These are phyloP conservation scores for Xylariaceae sp. DNA, from an alignment of 2,329 filamentous ascomycete genomes.

Conservation along the genomic window DNA sequence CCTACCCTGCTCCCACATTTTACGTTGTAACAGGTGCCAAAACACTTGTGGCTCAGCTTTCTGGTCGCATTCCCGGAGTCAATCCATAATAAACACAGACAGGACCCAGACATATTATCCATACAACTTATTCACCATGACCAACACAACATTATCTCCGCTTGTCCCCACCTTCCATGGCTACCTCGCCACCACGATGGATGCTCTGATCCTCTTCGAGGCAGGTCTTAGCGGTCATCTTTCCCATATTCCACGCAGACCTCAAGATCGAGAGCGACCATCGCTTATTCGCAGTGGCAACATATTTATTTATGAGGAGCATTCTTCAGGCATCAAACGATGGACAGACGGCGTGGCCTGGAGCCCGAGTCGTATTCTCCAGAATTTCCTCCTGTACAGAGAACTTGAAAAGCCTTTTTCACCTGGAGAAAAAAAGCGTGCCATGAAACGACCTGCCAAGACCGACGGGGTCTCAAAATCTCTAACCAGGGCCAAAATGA, in stretches of 20 bases:
- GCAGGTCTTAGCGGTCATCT: constrained; percentile 66
- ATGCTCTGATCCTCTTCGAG: constrained; percentile 77
- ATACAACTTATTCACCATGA: constrained; percentile 23
- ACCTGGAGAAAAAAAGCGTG: constrained; percentile 78
- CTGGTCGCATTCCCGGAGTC: too few relatives aligned
- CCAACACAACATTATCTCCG: constrained; percentile 27
- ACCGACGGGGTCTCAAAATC: constrained; percentile 37
- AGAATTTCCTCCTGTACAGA: constrained; percentile 80
- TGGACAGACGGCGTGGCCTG: constrained; percentile 92
- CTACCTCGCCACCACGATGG: constrained; percentile 62
- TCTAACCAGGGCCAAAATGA: constrained; percentile 25
- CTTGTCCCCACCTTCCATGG: constrained; percentile 63
- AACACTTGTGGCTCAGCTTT: too few relatives aligned
- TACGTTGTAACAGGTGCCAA: too few relatives aligned
- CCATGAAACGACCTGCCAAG: constrained; percentile 61
- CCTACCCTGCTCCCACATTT: background rate
- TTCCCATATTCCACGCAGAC: constrained; percentile 72
- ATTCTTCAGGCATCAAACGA: constrained; percentile 83
- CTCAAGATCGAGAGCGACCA: constrained; percentile 76
- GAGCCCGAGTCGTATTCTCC: constrained; percentile 82
- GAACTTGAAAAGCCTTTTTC: constrained; percentile 74
- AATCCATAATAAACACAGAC: too few relatives aligned
- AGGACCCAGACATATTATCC: too few relatives aligned
- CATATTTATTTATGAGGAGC: constrained; percentile 88
- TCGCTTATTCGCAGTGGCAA: constrained; percentile 77